These are phyloP conservation scores for Podospora pseudocomata DNA, from an alignment of 495 filamentous ascomycete genomes.

Conservation along the genomic window DNA sequence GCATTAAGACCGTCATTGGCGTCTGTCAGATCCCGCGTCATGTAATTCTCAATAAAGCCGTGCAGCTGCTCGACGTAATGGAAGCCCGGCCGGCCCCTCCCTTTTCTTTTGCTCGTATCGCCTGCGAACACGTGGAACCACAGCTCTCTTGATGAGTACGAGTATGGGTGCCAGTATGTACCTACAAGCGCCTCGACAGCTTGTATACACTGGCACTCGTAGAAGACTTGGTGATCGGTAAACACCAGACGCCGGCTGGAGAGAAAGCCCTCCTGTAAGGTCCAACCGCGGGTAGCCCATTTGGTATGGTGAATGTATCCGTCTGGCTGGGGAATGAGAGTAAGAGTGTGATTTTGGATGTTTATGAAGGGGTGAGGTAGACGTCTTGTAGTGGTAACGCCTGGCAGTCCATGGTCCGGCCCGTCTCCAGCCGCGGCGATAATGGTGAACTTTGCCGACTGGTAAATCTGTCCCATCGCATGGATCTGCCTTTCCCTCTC, in stretches of 20 bases:
- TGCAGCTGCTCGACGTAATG: neutral
- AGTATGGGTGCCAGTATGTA: neutral
- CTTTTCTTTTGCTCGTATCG: neutral
- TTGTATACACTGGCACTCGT: neutral
- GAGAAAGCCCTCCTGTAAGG: neutral
- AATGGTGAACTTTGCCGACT: neutral
- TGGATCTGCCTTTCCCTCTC: neutral
- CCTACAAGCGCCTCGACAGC: neutral
- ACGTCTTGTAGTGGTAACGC: neutral
- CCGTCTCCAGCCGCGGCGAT: neutral
- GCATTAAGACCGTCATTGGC: neutral
- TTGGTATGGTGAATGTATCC: neutral
- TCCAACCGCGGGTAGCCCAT: neutral
- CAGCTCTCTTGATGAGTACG: neutral
- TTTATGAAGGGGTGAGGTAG: neutral
- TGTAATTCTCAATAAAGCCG: neutral
- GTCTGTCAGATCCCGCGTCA: neutral
- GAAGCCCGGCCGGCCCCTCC: neutral
- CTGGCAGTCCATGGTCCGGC: neutral
- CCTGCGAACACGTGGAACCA: neutral
- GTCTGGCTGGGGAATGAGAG: neutral
- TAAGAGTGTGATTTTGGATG: neutral
- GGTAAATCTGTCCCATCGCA: neutral
- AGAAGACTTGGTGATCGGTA: neutral
- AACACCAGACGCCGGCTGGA: neutral